phyloP scores from a whole-genome alignment of 495 filamentous ascomycete species.

The Penicillium pulvis region DNA sequence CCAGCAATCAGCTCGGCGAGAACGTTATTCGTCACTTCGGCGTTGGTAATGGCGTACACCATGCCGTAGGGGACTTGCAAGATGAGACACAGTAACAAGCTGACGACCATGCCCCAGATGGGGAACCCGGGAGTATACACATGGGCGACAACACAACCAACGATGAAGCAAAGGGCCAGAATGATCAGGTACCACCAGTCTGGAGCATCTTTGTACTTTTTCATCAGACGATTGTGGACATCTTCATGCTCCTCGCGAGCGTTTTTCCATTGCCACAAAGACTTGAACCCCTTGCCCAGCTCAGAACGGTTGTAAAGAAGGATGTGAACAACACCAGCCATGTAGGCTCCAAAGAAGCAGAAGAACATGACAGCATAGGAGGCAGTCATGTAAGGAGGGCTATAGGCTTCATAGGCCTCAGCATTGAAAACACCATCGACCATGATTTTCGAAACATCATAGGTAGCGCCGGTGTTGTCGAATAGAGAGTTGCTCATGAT shows the following conservation, averaged over 20 bases:
- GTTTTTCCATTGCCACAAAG: slow-evolving; percentile 37
- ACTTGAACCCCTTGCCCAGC: slow-evolving; percentile 42
- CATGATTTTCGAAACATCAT: slow-evolving; percentile 49
- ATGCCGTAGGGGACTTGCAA: slow-evolving; percentile 82
- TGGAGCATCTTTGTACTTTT: slow-evolving; percentile 59
- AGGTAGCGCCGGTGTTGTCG: slow-evolving; percentile 49
- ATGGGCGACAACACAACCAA: slow-evolving; percentile 38
- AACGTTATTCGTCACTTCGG: slow-evolving; percentile 72
- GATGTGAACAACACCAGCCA: slow-evolving; percentile 47
- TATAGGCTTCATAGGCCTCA: slow-evolving; percentile 72
- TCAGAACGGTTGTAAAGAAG: slow-evolving; percentile 47
- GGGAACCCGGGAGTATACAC: slow-evolving; percentile 66
- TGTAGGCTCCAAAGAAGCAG: slow-evolving; percentile 32
- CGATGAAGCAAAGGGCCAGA: slow-evolving; percentile 68
- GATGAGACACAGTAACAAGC: slow-evolving; percentile 63
- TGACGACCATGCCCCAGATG: slow-evolving; percentile 75
- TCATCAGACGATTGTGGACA: slow-evolving; percentile 59
- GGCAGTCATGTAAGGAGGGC: slow-evolving; percentile 74
- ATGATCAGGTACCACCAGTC: slow-evolving; percentile 74
- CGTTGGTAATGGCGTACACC: slow-evolving; percentile 80
- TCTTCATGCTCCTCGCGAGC: slow-evolving; percentile 57
- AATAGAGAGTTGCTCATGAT: slow-evolving; percentile 47
- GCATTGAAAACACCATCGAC: slow-evolving; percentile 64
- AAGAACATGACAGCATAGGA: slow-evolving; percentile 72
- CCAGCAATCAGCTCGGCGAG: slow-evolving; percentile 77